Evolutionary conservation across 2,329 filamentous ascomycete species (phyloP).

Genomic region (Sporothrix humicola): DNA sequence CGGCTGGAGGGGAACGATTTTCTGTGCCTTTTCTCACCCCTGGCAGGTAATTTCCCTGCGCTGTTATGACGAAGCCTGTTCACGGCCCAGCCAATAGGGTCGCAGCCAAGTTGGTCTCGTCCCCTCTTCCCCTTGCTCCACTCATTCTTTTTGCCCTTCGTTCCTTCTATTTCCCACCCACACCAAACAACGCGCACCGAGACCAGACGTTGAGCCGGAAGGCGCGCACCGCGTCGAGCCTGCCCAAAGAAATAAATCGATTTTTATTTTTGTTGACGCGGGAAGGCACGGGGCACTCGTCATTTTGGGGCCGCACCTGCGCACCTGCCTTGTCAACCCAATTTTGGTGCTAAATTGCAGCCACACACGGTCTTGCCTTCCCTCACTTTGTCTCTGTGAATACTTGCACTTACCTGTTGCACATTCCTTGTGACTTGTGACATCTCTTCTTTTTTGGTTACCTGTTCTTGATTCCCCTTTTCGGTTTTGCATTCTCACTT

Average conservation of each 20-base stretch:
- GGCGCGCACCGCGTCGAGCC: constrained; percentile 34
- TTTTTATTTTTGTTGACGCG: constrained; percentile 23
- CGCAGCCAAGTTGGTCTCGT: constrained; percentile 16
- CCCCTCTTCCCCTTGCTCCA: constrained; percentile 12
- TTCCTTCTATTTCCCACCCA: constrained; percentile 31
- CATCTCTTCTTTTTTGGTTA: not conserved
- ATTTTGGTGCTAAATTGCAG: constrained; percentile 26
- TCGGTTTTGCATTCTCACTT: not conserved
- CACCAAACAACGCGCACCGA: constrained; percentile 9
- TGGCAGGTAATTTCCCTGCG: constrained; percentile 25
- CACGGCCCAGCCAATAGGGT: constrained; percentile 19
- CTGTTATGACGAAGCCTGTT: constrained; percentile 28
- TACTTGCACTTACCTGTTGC: not conserved
- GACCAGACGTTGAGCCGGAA: constrained; percentile 19
- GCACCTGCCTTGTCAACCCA: not conserved
- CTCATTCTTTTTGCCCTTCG: constrained; percentile 24
- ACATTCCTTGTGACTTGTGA: not conserved
- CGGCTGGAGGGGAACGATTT: not conserved
- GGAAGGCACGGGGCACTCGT: constrained; percentile 31
- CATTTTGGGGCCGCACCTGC: constrained; percentile 28
- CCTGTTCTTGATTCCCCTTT: not conserved
- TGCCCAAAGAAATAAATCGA: constrained; percentile 10
- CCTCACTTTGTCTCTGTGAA: not conserved
- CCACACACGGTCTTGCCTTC: not conserved
- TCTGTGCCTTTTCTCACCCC: constrained; percentile 9